Conservation (phyloP, 2,329 filamentous ascomycete genomes). For the Clarireedia hainanense region DNA sequence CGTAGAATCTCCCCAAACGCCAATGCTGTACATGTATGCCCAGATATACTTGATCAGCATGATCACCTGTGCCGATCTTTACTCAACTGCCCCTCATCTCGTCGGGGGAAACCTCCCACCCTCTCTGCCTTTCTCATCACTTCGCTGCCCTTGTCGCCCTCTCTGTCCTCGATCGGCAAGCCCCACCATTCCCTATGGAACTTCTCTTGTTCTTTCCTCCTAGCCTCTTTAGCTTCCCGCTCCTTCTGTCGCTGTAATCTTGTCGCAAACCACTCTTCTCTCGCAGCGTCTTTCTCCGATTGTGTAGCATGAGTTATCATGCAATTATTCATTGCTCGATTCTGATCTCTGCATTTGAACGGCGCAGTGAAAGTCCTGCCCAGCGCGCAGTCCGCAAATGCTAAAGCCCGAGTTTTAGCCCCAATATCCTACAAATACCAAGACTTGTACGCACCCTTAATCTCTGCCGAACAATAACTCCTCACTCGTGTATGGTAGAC, state of each 20-base stretch:
- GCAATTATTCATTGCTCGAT: constrained; percentile 85
- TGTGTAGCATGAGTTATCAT: constrained; percentile 84
- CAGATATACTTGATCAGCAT: background rate
- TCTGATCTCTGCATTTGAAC: constrained; percentile 74
- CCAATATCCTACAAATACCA: background rate
- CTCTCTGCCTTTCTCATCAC: constrained; percentile 47
- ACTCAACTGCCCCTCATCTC: constrained; percentile 29
- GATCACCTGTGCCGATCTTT: constrained; percentile 30
- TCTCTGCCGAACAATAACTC: constrained; percentile 65
- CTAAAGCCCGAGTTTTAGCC: constrained; percentile 38
- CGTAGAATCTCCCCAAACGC: constrained; percentile 17
- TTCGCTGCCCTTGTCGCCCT: constrained; percentile 47
- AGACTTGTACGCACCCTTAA: constrained; percentile 52
- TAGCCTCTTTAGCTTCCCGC: constrained; percentile 53
- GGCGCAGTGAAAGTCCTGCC: constrained; percentile 81
- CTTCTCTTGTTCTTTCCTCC: constrained; percentile 54
- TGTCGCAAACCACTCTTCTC: constrained; percentile 86
- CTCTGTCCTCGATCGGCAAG: constrained; percentile 48
- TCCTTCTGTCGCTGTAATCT: constrained; percentile 62
- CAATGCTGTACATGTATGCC: constrained; percentile 6
- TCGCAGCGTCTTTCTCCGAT: constrained; percentile 75
- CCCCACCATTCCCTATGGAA: constrained; percentile 64
- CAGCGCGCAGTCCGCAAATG: constrained; percentile 84
- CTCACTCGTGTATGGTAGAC: constrained; percentile 76
- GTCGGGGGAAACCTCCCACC: constrained; percentile 45